Percentiles rank a stretch among this genome's conserved stretches.
These are phyloP conservation scores for Cudoniella acicularis DNA, from an alignment of 495 filamentous ascomycete species.

Conservation along the genomic window DNA sequence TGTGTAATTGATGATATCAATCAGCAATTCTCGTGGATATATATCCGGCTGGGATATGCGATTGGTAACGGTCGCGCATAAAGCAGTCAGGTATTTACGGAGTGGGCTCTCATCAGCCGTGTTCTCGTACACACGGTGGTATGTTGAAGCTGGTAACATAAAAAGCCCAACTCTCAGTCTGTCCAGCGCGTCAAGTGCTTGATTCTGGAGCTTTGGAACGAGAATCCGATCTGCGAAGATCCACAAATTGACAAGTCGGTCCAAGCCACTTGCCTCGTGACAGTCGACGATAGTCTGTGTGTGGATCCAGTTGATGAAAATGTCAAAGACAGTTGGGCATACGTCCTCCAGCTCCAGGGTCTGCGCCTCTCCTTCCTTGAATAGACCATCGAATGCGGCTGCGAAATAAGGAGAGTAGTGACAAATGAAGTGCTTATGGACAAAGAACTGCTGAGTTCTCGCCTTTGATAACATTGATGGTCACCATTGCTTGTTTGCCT, in stretches of 20 bases:
- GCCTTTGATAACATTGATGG: background rate
- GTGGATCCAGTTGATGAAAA: conserved; percentile 1
- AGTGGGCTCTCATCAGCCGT: background rate
- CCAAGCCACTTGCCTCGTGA: background rate
- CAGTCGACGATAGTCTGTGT: background rate
- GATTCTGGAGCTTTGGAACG: conserved; percentile 3
- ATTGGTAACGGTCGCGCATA: background rate
- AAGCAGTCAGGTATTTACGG: background rate
- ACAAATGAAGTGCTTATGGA: background rate
- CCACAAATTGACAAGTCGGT: background rate
- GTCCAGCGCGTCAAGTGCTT: background rate
- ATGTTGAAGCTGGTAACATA: no score
- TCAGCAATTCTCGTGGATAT: background rate
- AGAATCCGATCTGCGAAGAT: background rate
- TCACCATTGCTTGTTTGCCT: background rate
- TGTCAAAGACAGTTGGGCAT: background rate
- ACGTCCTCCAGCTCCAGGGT: background rate
- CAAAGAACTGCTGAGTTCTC: background rate
- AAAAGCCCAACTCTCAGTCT: conserved; percentile 2
- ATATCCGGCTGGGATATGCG: background rate
- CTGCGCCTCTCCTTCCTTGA: background rate
- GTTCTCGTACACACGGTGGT: background rate
- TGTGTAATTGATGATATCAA: background rate
- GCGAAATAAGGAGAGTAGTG: background rate
- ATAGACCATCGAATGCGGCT: background rate